phyloP scores from a whole-genome alignment of 192 early-diverging fungal genomes.

The Allomyces javanicus region DNA sequence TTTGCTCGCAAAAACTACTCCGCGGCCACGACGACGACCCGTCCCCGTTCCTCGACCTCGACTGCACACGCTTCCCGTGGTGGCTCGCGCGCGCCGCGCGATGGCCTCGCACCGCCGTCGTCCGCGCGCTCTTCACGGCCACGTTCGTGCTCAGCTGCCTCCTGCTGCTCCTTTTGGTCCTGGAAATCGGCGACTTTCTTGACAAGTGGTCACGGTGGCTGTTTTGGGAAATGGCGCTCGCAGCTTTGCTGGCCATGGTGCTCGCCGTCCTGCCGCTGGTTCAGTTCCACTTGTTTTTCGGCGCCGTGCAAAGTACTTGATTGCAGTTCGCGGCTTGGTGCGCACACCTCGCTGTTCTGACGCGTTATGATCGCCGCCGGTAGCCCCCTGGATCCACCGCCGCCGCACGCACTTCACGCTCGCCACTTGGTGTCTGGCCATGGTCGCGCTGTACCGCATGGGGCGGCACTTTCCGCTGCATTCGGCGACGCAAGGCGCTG shows the following conservation, averaged over 20 bases:
- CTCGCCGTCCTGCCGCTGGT: slow-evolving; percentile 54
- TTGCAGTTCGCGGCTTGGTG: no score
- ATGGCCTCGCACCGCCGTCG: slow-evolving; percentile 34
- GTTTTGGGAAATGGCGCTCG: slow-evolving; percentile 52
- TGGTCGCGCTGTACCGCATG: slow-evolving; percentile 7
- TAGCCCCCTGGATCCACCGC: not conserved
- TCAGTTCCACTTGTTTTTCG: slow-evolving; percentile 44
- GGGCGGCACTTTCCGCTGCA: not conserved
- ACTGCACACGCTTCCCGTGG: no score
- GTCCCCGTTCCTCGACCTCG: not conserved
- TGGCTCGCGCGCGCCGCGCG: not conserved
- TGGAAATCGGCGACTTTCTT: slow-evolving; percentile 55
- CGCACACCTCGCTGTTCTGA: not conserved
- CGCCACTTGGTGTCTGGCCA: slow-evolving; percentile 16
- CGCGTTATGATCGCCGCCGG: not conserved
- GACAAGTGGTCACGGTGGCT: slow-evolving; percentile 47
- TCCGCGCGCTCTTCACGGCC: slow-evolving; percentile 52
- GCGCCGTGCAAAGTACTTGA: not conserved
- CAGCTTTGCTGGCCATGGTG: slow-evolving; percentile 42
- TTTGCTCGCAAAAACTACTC: not conserved
- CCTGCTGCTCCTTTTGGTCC: slow-evolving; percentile 63
- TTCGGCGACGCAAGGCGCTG: slow-evolving; percentile 17
- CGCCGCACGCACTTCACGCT: slow-evolving; percentile 4
- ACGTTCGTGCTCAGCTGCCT: slow-evolving; percentile 54
- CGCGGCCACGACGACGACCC: not conserved